Percentiles rank a stretch among this genome's conserved stretches.
phyloP scores from a whole-genome alignment of 306 rosid genomes.

The Spatholobus suberectus region DNA sequence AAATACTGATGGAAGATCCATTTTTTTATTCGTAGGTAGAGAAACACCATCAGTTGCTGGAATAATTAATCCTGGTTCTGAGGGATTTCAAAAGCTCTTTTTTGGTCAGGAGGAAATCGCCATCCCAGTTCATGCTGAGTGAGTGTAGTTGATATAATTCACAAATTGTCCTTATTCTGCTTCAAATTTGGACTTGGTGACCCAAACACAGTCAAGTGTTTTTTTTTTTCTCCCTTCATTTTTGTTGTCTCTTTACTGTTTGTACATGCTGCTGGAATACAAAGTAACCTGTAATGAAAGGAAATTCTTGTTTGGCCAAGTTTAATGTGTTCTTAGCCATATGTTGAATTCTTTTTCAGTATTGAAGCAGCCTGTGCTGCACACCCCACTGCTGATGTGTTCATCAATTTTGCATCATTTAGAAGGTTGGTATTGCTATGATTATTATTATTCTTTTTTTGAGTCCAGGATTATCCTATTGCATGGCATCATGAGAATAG shows the following conservation, averaged over 20 bases:
- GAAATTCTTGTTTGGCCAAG: neutral
- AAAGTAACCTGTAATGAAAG: slow-evolving; percentile 27
- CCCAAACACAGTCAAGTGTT: neutral
- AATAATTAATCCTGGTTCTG: slow-evolving; percentile 87
- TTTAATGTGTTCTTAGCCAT: slow-evolving; percentile 27
- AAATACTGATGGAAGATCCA: slow-evolving; percentile 12
- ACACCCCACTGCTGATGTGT: slow-evolving; percentile 95
- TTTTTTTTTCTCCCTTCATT: neutral
- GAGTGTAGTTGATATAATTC: slow-evolving; percentile 32
- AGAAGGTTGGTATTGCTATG: slow-evolving; percentile 64
- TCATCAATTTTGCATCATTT: slow-evolving; percentile 89
- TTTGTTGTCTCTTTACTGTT: neutral
- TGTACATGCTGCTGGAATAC: neutral
- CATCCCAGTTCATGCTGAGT: slow-evolving; percentile 89
- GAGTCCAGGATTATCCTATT: slow-evolving; percentile 9
- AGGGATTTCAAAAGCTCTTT: slow-evolving; percentile 95
- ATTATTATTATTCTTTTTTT: neutral
- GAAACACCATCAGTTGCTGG: slow-evolving; percentile 97
- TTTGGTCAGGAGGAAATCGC: slow-evolving; percentile 94
- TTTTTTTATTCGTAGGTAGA: slow-evolving; percentile 63
- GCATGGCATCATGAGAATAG: slow-evolving; percentile 3
- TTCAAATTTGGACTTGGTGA: slow-evolving; percentile 27
- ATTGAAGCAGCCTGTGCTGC: slow-evolving; percentile 88
- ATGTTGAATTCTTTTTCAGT: slow-evolving; percentile 59
- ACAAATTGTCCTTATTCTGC: neutral